Evolutionary conservation across 2,329 filamentous ascomycete species (phyloP).

Genomic region (Rhytidhysteron rufulum): DNA sequence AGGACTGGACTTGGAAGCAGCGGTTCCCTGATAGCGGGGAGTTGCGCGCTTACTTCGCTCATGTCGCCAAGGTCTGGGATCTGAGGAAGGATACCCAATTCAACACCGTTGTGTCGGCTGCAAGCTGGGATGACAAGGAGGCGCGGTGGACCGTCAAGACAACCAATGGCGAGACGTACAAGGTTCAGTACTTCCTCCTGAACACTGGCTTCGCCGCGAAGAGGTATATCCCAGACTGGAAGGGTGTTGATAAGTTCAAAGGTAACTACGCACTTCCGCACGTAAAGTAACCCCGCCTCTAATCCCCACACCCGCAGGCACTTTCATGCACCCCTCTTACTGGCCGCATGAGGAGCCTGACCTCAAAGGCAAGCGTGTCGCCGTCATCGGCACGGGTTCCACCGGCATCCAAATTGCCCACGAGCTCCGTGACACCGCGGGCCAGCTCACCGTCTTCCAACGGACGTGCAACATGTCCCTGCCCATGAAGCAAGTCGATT

Average conservation of each 20-base stretch:
- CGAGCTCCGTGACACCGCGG: slow-evolving; percentile 1
- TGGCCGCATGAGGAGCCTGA: slow-evolving; percentile 54
- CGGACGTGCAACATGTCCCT: slow-evolving; percentile 41
- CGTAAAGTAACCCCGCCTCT: no score
- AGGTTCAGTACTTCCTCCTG: slow-evolving; percentile 47
- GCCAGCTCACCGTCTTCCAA: slow-evolving; percentile 4
- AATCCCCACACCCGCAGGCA: no score
- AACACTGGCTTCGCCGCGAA: slow-evolving; percentile 53
- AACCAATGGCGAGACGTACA: slow-evolving; percentile 43
- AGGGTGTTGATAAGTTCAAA: slow-evolving; percentile 54
- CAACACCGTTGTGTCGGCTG: slow-evolving; percentile 48
- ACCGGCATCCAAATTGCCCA: slow-evolving; percentile 38
- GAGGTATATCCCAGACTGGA: slow-evolving; percentile 54
- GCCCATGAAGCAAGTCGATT: slow-evolving; percentile 50
- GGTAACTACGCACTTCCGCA: no score
- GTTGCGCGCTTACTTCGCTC: slow-evolving; percentile 52
- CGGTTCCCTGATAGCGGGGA: slow-evolving; percentile 49
- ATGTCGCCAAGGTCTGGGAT: slow-evolving; percentile 49
- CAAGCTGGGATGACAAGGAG: slow-evolving; percentile 41
- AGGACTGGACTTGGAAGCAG: slow-evolving; percentile 49
- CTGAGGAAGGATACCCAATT: slow-evolving; percentile 53
- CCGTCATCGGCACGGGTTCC: slow-evolving; percentile 60
- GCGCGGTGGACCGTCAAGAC: slow-evolving; percentile 48
- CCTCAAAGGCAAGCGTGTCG: slow-evolving; percentile 52
- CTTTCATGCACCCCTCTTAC: slow-evolving; percentile 53